These are phyloP conservation scores for Vigna radiata DNA, from an alignment of 306 rosid genomes.

Conservation along the genomic window DNA sequence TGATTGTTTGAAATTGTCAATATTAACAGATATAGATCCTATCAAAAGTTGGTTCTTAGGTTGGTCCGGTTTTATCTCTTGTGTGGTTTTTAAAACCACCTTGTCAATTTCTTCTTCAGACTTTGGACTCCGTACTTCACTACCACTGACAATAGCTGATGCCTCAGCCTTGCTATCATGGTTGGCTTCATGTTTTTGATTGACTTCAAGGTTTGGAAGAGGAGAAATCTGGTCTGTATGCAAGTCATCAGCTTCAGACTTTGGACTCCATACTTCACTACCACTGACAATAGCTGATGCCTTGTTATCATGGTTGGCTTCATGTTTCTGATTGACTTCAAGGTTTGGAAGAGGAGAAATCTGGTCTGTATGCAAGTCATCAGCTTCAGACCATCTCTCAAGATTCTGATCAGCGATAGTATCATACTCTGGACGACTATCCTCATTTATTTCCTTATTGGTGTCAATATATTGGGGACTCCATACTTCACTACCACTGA, in stretches of 20 bases:
- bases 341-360: conserved; percentile 58
- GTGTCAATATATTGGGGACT: too few relatives aligned
- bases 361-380: conserved; percentile 51
- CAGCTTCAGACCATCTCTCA: conserved; percentile 31
- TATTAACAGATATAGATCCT: conserved; percentile 78
- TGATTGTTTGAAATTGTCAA: conserved; percentile 54
- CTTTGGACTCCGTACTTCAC: conserved; percentile 26
- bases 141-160: too few relatives aligned
- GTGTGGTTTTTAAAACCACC: conserved; percentile 48
- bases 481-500: conserved; percentile 42
- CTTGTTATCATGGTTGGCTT: conserved; percentile 6
- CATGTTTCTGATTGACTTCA: conserved; percentile 56
- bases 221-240: conserved; percentile 58
- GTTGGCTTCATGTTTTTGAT: conserved; percentile 54
- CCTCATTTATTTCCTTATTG: too few relatives aligned
- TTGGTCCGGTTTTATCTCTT: conserved; percentile 54
- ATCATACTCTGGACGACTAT: too few relatives aligned
- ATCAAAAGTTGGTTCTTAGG: conserved; percentile 65
- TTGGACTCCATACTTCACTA: too few relatives aligned
- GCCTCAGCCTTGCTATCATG: too few relatives aligned
- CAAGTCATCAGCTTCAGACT: conserved; percentile 42
- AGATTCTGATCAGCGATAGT: too few relatives aligned
- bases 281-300: too few relatives aligned
- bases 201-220: conserved; percentile 51
- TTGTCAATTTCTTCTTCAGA: conserved; percentile 61